Evolutionary conservation across 2,329 filamentous ascomycete genomes (phyloP), one percentile per base, ranked within the genome.

Genomic region (Cytospora piceae): DNA sequence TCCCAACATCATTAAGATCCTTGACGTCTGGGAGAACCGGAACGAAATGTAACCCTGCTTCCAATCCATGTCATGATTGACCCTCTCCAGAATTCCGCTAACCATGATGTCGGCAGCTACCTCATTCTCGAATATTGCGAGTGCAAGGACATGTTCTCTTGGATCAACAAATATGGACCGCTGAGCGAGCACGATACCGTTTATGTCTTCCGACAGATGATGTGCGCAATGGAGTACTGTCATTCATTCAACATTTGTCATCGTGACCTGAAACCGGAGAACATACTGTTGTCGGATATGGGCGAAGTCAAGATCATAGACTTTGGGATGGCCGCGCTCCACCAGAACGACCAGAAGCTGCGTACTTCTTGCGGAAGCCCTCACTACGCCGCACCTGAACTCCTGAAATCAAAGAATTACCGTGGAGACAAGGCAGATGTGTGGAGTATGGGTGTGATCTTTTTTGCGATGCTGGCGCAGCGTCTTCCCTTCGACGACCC

Each of bases 21-120:
- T 94, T 75, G 95, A 99, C 78, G 94, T 99, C 34, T 99, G 94
- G 94, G 95, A 99, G 79, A 98, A 97, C 74, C 86, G 92, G 27
- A 91, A 93, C 64, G 94, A 99, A 77, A 89, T 99, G 92, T 97
- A 82, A 81, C 91, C 79, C 24, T 24, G 7, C 51, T 66, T 17
- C 37, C 5, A 9, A 51, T 29, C 17, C 9, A n/a, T 49, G 5
- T 32, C 15, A 20, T 37, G 12, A 12, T 66, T 55, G 9, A 24
- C 58, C 27, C 34, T 37, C 34, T 12, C 29, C 22, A 32, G 51
- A n/a, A 54, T 58, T 24, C 5, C 29, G 51, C 71, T 70, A 52
- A 73, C 67, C 32, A 53, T 52, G 20, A 54, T 61, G 12, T 46
- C 15, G n/a, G 32, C 72, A 97, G 94, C 66, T 98, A 98, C 75